Percentiles rank a stretch among this genome's conserved stretches.
Conservation (phyloP, 2,329 filamentous ascomycete genomes). For the Aspergillus floridensis region DNA sequence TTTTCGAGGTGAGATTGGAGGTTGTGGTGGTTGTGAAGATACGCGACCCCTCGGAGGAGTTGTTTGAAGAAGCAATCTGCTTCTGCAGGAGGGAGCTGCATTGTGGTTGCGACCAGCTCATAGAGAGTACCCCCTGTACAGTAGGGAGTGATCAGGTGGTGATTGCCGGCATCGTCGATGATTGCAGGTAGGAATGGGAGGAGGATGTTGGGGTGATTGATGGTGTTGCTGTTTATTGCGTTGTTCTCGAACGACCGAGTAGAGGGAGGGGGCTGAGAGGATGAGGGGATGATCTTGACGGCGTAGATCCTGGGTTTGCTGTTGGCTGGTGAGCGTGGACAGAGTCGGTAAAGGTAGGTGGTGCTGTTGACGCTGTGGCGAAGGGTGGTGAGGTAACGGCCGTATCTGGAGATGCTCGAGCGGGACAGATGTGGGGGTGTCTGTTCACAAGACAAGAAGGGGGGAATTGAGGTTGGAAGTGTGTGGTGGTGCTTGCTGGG, state of each 20-base stretch:
- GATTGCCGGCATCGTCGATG: not conserved
- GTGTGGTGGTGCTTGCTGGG: not conserved
- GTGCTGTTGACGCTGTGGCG: not conserved
- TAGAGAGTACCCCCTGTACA: not conserved
- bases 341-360: not conserved
- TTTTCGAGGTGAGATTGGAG: not conserved
- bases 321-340: not conserved
- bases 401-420: not conserved
- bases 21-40: not conserved
- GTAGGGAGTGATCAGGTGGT: not conserved
- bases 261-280: not conserved
- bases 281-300: not conserved
- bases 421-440: not conserved
- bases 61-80: not conserved
- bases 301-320: not conserved
- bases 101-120: not conserved
- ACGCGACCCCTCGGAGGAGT: not conserved
- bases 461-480: not conserved
- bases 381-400: not conserved
- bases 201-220: not conserved
- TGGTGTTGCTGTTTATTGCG: not conserved
- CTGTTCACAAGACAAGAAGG: not conserved
- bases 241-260: not conserved
- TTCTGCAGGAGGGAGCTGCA: not conserved
- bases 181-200: not conserved